Conservation (phyloP, 1,139 yeast genomes). For the Hemisphaericaspora xylanilytica region DNA sequence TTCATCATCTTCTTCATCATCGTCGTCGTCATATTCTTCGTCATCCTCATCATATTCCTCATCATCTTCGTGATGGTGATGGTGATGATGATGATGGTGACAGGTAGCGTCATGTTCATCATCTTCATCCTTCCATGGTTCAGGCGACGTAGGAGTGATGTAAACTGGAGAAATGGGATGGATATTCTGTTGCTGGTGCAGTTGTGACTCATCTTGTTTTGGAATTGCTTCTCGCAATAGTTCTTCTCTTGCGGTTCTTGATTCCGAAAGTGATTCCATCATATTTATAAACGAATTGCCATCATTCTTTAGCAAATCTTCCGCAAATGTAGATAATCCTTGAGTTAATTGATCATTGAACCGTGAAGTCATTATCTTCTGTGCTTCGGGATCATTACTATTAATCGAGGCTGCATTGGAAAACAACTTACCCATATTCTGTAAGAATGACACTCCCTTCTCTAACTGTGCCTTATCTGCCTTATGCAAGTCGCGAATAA, state of each 20-base stretch:
- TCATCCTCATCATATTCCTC: constrained; percentile 21
- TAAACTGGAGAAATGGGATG: constrained; percentile 1
- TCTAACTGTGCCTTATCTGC: constrained; percentile 30
- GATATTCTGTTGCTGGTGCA: constrained; percentile 5
- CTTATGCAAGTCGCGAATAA: constrained; percentile 27
- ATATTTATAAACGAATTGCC: constrained; percentile 73
- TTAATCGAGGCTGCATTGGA: constrained; percentile 15
- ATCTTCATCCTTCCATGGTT: constrained; percentile 27
- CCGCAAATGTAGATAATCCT: constrained; percentile 64
- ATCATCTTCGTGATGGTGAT: constrained; percentile 16
- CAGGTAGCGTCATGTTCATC: constrained; percentile 11
- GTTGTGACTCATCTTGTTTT: constrained; percentile 1
- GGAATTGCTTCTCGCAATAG: constrained; percentile 20
- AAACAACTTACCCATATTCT: constrained; percentile 26
- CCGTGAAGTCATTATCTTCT: constrained; percentile 8
- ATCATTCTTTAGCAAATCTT: constrained; percentile 70
- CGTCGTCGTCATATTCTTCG: constrained; percentile 24
- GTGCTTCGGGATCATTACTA: constrained; percentile 9
- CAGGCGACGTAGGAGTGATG: not conserved
- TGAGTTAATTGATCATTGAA: constrained; percentile 24
- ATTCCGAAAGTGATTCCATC: constrained; percentile 70
- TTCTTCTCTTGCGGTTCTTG: constrained; percentile 52
- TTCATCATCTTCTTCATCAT: constrained; percentile 26
- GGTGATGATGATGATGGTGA: constrained; percentile 10
- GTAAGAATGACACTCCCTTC: constrained; percentile 27